phyloP scores from a whole-genome alignment of 192 early-diverging fungal species.

The Coemansia sp. region DNA sequence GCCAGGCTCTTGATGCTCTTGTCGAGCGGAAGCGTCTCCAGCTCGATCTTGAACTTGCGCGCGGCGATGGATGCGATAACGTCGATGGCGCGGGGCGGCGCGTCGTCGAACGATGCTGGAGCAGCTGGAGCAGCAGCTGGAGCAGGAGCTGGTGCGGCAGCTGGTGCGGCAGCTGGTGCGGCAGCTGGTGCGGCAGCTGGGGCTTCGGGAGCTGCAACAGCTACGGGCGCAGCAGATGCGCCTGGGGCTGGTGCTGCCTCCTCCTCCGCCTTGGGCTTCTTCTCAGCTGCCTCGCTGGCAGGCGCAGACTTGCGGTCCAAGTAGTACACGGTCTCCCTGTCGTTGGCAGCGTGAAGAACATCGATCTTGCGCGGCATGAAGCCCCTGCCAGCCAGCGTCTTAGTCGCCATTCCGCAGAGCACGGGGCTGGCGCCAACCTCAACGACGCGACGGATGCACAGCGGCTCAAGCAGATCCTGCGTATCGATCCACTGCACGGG shows the following conservation, averaged over 20 bases:
- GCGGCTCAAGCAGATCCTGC: slow-evolving; percentile 83
- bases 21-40: slow-evolving; percentile 66
- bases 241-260: background rate
- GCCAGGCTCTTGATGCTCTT: slow-evolving; percentile 83
- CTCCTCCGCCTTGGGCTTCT: background rate
- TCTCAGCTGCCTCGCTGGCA: no score
- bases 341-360: background rate
- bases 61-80: slow-evolving; percentile 78
- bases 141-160: no score
- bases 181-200: background rate
- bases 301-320: background rate
- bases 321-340: background rate
- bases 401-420: slow-evolving; percentile 36
- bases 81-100: slow-evolving; percentile 72
- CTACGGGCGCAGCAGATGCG: no score
- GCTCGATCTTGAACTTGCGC: slow-evolving; percentile 87
- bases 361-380: background rate
- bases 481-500: slow-evolving; percentile 97
- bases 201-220: background rate
- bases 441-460: slow-evolving; percentile 78
- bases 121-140: slow-evolving; percentile 50
- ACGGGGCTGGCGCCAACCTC: slow-evolving; percentile 88
- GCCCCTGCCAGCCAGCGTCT: background rate
- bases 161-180: no score
- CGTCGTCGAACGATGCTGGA: slow-evolving; percentile 63